Conservation (phyloP, 495 filamentous ascomycete species). For the Acidomyces sp. region DNA sequence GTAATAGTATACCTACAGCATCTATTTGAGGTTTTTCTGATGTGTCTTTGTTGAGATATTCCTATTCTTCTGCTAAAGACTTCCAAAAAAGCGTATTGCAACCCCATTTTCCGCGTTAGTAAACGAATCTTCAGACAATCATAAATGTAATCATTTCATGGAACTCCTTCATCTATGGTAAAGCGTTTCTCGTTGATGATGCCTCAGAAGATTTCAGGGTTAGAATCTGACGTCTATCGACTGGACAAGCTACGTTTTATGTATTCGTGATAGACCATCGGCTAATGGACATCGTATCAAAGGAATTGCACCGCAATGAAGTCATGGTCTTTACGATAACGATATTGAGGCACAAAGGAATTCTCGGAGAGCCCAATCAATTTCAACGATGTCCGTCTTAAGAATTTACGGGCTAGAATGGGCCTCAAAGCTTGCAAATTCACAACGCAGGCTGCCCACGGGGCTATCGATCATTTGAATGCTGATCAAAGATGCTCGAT, state of each 20-base stretch:
- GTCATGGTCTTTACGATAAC: constrained; percentile 35
- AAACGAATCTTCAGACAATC: constrained; percentile 21
- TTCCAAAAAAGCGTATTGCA: too few species aligned
- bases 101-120: too few species aligned
- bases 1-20: too few species aligned
- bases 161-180: constrained; percentile 16
- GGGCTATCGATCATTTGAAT: too few species aligned
- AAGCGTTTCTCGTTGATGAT: constrained; percentile 21
- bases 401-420: too few species aligned
- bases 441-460: too few species aligned
- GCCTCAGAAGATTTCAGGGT: constrained; percentile 19
- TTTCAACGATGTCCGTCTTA: constrained; percentile 29
- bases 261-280: constrained; percentile 13
- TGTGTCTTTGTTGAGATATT: too few species aligned
- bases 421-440: too few species aligned
- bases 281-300: constrained; percentile 25
- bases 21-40: too few species aligned
- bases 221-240: constrained; percentile 20
- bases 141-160: constrained; percentile 14
- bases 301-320: constrained; percentile 32
- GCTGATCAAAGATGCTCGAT: too few species aligned
- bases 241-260: constrained; percentile 21
- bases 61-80: too few species aligned
- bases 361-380: constrained; percentile 38
- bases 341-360: constrained; percentile 32